Evolutionary conservation across 2,329 filamentous ascomycete species (phyloP).

Genomic region (Aotearoamyces nothofagi): DNA sequence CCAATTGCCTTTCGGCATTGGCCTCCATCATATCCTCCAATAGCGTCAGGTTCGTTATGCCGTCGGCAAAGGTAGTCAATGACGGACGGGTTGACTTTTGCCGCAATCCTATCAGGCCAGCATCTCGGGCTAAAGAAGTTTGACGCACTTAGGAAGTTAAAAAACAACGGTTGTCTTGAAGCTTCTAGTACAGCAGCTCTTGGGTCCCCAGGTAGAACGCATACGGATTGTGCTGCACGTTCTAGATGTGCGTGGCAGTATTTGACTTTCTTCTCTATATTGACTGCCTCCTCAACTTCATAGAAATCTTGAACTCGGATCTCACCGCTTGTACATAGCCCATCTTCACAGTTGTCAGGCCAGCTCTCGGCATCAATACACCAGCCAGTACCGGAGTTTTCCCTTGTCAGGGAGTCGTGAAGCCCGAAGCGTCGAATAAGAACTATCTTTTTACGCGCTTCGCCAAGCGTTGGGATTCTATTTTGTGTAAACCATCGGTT

Average conservation of each 20-base stretch:
- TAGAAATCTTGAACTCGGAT: constrained; percentile 92
- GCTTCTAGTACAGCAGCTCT: constrained; percentile 5
- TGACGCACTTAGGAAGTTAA: constrained; percentile 83
- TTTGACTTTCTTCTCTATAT: constrained; percentile 68
- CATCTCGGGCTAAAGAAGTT: constrained; percentile 89
- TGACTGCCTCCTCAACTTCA: constrained; percentile 60
- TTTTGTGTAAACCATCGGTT: constrained; percentile 67
- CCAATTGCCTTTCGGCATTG: constrained; percentile 32
- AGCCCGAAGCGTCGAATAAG: constrained; percentile 69
- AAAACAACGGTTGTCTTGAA: constrained; percentile 45
- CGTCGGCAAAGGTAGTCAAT: constrained; percentile 44
- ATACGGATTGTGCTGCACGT: constrained; percentile 42
- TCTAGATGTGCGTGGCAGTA: constrained; percentile 63
- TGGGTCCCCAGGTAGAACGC: constrained; percentile 27
- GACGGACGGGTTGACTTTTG: constrained; percentile 68
- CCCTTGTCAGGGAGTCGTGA: constrained; percentile 34
- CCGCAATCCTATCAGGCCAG: constrained; percentile 88
- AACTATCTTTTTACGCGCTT: constrained; percentile 69
- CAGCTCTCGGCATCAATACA: constrained; percentile 51
- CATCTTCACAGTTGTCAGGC: constrained; percentile 81
- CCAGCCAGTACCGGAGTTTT: constrained; percentile 34
- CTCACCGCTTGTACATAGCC: constrained; percentile 50
- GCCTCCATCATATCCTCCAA: too few species aligned
- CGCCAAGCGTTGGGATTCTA: constrained; percentile 61
- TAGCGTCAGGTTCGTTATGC: constrained; percentile 25